Percentiles rank a stretch among this genome's conserved stretches.
Conservation (phyloP, 139 green algal species). For the Axilococcus clingmanii region DNA sequence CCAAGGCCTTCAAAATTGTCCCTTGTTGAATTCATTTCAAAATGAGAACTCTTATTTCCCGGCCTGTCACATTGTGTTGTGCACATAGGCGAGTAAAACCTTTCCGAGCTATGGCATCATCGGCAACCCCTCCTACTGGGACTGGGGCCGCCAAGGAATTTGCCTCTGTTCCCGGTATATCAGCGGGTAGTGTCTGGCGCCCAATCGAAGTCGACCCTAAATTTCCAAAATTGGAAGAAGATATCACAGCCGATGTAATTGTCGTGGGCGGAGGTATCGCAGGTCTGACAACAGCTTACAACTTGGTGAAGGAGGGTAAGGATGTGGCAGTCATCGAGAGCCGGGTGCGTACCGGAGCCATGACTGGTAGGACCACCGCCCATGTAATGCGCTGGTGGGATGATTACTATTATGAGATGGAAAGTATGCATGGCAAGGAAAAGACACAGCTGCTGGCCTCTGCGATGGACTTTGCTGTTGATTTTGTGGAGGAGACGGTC, state of each 20-base stretch:
- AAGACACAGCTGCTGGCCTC: constrained; percentile 34
- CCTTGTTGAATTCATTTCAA: no score
- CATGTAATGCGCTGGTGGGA: constrained; percentile 42
- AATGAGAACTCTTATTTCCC: no score
- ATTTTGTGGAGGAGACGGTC: constrained; percentile 39
- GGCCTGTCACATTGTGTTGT: no score
- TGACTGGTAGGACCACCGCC: constrained; percentile 50
- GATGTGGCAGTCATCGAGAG: constrained; percentile 54
- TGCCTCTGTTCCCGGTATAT: constrained; percentile 16
- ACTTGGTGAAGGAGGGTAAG: constrained; percentile 47
- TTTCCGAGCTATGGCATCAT: no score
- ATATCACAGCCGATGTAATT: constrained; percentile 33
- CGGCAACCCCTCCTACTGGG: background rate
- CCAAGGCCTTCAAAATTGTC: no score
- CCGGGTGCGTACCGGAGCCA: constrained; percentile 32
- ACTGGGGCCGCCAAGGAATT: background rate
- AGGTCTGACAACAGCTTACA: constrained; percentile 48
- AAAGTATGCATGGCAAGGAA: constrained; percentile 34
- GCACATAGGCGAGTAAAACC: no score
- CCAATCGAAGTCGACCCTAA: constrained; percentile 16
- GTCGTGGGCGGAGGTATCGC: constrained; percentile 53
- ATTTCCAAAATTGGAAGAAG: constrained; percentile 34
- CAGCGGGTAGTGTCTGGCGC: constrained; percentile 4
- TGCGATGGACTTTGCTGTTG: constrained; percentile 30
- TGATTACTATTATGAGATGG: constrained; percentile 42